Evolutionary conservation across 2,329 filamentous ascomycete species (phyloP).

Genomic region (Penicillium sp.): DNA sequence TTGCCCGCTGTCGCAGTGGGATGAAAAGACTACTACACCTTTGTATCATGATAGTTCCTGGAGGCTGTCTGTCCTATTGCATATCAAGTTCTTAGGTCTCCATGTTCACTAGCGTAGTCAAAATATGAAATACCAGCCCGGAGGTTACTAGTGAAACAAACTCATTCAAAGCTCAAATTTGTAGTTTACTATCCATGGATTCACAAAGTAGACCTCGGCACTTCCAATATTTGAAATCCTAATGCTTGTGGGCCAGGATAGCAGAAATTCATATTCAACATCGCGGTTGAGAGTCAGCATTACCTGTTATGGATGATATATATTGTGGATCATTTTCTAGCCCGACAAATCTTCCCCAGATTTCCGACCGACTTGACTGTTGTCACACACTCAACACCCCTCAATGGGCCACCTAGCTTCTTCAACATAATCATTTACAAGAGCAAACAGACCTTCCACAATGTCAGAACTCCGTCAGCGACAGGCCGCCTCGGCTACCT

Average conservation of each 20-base stretch:
- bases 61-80: not conserved
- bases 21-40: not conserved
- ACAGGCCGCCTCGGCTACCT: constrained; percentile 19
- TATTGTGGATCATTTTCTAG: not conserved
- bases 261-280: not conserved
- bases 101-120: not conserved
- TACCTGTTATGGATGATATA: not conserved
- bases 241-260: too few relatives aligned
- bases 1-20: not conserved
- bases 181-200: too few relatives aligned
- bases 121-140: not conserved
- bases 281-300: not conserved
- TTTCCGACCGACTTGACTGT: constrained; percentile 1
- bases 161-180: too few relatives aligned
- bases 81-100: not conserved
- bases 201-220: too few relatives aligned
- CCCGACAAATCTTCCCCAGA: constrained; percentile 9
- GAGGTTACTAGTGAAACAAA: not conserved
- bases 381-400: not conserved
- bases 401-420: not conserved
- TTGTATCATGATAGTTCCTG: not conserved
- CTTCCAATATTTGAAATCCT: not conserved
- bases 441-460: not conserved
- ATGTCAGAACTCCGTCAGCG: constrained; percentile 36
- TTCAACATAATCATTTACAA: not conserved